Base-by-base conservation (phyloP, 2,329 filamentous ascomycete genomes). In the Endoconidiophora laricicola region DNA sequence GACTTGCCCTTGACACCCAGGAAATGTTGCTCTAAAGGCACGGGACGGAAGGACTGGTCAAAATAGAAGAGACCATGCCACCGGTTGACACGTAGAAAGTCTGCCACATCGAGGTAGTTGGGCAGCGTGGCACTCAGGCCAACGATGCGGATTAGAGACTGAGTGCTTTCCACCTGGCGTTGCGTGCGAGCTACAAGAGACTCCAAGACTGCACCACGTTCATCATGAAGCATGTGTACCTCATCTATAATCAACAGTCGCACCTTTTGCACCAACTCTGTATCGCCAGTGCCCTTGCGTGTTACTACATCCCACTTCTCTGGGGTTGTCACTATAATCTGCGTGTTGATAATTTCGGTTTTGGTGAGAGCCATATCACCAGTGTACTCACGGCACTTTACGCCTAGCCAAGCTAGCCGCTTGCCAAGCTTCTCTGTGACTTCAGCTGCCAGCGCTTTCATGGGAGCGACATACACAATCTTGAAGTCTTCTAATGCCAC, bases 281-380 rank as follows among this genome's bases (percentile, higher is more conserved):
- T 96, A 61, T 98, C 91, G 14, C 93, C 91, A 1, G 88, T 96
- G 51, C 90, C 93, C 65, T 96, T 98, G 54, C 91, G 76, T 2
- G 91, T 98, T 4, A 98, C 86, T 1, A 98, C 91, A 62, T 98
- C 91, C 93, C 93, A 98, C 66, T 98, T 98, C 66, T 98, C 91
- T 36, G 91, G 91, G 0, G 91, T 98, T 0, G 93, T 98, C 46
- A 98, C 91, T 54, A 99, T 94, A 57, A 99, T 91, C 61, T 98
- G 91, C 0, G 91, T 98, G 55, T 88, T 81, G 14, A 95, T 75
- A 54, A 99, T 94, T 64, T 98, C 93, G 2, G 86, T 76, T 64
- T 98, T 98, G 45, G 90, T 95, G 51, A 99, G 74, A 61, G 98
- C 91, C 91, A 98, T 98, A 62, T 98, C 91, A 60, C 91, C 91